Percentiles rank a stretch among this genome's conserved stretches.
phyloP scores from a whole-genome alignment of 164 flowering plant species.

The Liquidambar formosana region DNA sequence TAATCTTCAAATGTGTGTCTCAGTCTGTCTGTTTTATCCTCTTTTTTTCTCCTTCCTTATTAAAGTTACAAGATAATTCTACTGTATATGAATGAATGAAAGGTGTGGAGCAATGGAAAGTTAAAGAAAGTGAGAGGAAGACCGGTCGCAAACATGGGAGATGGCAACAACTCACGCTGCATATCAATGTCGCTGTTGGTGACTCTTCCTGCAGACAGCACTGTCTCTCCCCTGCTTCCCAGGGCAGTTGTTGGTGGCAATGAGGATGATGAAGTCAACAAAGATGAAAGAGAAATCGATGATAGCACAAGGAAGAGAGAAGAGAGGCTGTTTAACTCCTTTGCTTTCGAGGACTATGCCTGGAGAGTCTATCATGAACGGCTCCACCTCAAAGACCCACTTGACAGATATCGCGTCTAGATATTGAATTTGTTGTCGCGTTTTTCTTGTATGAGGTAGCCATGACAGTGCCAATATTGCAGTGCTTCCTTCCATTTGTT shows the following conservation, averaged over 20 bases:
- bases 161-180: conserved; percentile 23
- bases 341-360: conserved; percentile 75
- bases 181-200: conserved; percentile 61
- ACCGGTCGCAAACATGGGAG: conserved; percentile 32
- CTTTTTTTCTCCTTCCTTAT: too few relatives aligned
- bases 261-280: not conserved
- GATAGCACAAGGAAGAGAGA: conserved; percentile 2
- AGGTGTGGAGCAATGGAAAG: conserved; percentile 94
- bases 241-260: not conserved
- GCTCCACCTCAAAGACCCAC: conserved; percentile 55
- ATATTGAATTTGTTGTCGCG: not conserved
- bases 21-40: too few relatives aligned
- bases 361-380: conserved; percentile 80
- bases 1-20: too few relatives aligned
- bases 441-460: too few relatives aligned
- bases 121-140: conserved; percentile 81
- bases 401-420: conserved; percentile 51
- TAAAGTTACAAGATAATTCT: too few relatives aligned
- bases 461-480: too few relatives aligned
- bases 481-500: too few relatives aligned
- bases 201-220: conserved; percentile 57
- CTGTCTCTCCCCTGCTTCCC: conserved; percentile 41
- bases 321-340: conserved; percentile 37
- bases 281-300: conserved; percentile 6
- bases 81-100: not conserved